Evolutionary conservation across 805 yeast genomes (phyloP).

Genomic region (Kurtzmaniella cleridarum): DNA sequence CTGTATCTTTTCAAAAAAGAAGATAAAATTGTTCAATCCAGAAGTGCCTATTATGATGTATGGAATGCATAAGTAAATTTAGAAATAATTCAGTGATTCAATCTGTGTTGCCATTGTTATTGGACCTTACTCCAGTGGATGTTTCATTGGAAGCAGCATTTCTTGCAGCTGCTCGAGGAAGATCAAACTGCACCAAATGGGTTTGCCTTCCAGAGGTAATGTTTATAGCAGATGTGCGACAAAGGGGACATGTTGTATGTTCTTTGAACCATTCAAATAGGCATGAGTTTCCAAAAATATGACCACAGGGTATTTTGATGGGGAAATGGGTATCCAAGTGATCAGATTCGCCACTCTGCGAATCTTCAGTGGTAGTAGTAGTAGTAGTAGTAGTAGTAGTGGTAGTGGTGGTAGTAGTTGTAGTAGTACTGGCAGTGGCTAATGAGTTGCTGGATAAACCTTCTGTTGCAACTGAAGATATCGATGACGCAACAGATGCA

Average conservation of each 20-base stretch:
- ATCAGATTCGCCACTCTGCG: slow-evolving; percentile 15
- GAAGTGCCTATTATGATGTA: too few relatives aligned
- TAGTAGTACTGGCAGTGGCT: background rate
- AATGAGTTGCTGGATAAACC: background rate
- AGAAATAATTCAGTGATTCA: too few relatives aligned
- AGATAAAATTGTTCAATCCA: too few relatives aligned
- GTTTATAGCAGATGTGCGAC: slow-evolving; percentile 50
- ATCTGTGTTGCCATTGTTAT: slow-evolving; percentile 7
- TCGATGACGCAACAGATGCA: background rate
- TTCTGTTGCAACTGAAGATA: background rate
- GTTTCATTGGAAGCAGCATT: slow-evolving; percentile 17
- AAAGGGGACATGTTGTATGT: slow-evolving; percentile 79
- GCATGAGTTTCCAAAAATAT: slow-evolving; percentile 83
- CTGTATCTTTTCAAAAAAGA: too few relatives aligned
- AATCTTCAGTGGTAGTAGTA: slow-evolving; percentile 16
- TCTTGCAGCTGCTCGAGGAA: slow-evolving; percentile 21
- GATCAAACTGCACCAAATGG: too few relatives aligned
- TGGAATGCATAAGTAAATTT: too few relatives aligned
- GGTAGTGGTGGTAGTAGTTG: too few relatives aligned
- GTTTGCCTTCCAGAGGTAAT: slow-evolving; percentile 11
- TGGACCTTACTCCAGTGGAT: slow-evolving; percentile 22
- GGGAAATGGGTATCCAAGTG: slow-evolving; percentile 47
- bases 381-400: slow-evolving; percentile 1
- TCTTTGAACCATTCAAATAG: slow-evolving; percentile 74
- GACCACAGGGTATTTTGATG: slow-evolving; percentile 76